Evolutionary conservation across 2,329 filamentous ascomycete species (phyloP).

Genomic region (Pseudogymnoascus sp.): DNA sequence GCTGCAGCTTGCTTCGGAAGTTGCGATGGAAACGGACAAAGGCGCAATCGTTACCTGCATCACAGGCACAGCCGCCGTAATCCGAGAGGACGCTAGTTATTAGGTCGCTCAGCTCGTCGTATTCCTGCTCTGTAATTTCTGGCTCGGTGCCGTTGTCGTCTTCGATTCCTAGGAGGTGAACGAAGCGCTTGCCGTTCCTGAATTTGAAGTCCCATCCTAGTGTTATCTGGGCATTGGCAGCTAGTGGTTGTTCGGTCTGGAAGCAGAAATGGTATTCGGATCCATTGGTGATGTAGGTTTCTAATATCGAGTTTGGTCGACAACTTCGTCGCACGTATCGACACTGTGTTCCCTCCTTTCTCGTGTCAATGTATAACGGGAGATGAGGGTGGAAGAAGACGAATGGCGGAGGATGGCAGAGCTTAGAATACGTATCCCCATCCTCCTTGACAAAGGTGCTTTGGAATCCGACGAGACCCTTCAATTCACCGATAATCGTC

Average conservation of each 20-base stretch:
- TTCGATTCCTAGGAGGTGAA: constrained; percentile 54
- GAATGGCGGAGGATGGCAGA: constrained; percentile 59
- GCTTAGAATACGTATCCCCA: constrained; percentile 58
- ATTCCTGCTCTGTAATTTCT: constrained; percentile 51
- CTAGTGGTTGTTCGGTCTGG: constrained; percentile 69
- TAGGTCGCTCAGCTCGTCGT: constrained; percentile 52
- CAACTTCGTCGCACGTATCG: constrained; percentile 91
- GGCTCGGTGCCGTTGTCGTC: constrained; percentile 47
- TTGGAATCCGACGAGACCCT: constrained; percentile 66
- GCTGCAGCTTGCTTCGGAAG: constrained; percentile 41
- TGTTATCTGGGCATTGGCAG: constrained; percentile 53
- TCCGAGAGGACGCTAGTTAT: constrained; percentile 64
- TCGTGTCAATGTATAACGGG: constrained; percentile 86
- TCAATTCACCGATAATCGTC: constrained; percentile 60
- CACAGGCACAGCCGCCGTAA: constrained; percentile 72
- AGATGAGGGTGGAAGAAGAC: constrained; percentile 83
- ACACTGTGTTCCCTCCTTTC: constrained; percentile 74
- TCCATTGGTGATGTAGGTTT: constrained; percentile 69
- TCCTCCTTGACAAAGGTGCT: constrained; percentile 61
- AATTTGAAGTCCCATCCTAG: constrained; percentile 60
- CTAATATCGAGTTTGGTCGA: constrained; percentile 77
- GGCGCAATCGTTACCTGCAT: constrained; percentile 52
- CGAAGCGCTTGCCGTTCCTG: constrained; percentile 46
- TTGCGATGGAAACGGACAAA: constrained; percentile 55
- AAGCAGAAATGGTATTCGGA: constrained; percentile 90